Conservation (phyloP, 805 yeast genomes). For the Lachancea mirantina region DNA sequence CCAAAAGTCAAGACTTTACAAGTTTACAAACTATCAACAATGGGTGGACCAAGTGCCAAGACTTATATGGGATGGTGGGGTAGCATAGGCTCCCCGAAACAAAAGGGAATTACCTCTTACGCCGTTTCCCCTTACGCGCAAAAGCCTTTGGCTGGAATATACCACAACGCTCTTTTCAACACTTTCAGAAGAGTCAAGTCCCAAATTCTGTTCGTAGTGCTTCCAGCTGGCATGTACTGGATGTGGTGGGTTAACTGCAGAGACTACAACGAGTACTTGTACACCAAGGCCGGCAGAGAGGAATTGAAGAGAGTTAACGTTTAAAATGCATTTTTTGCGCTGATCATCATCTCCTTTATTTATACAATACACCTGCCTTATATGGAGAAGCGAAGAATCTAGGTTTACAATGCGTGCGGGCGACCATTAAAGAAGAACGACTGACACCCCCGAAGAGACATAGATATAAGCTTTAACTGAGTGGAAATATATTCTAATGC, state of each 20-base stretch:
- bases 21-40: slow-evolving; percentile 19
- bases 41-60: slow-evolving; percentile 70
- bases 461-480: no score
- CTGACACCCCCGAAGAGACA: no score
- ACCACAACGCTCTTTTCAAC: slow-evolving; percentile 84
- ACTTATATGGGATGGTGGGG: slow-evolving; percentile 99
- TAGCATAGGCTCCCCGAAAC: slow-evolving; percentile 75
- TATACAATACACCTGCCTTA: no score
- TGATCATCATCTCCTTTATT: no score
- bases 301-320: slow-evolving; percentile 65
- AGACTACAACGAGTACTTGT: slow-evolving; percentile 86
- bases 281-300: slow-evolving; percentile 97
- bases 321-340: no score
- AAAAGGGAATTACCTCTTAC: slow-evolving; percentile 80
- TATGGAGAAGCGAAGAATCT: no score
- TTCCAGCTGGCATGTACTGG: slow-evolving; percentile 80
- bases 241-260: slow-evolving; percentile 80
- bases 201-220: slow-evolving; percentile 67
- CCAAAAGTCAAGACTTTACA: no score
- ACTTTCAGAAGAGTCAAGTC: slow-evolving; percentile 86
- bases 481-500: no score
- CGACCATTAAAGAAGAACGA: no score
- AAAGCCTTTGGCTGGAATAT: slow-evolving; percentile 80
- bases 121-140: slow-evolving; percentile 92
- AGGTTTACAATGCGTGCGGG: no score